A percentile compares a stretch with the other conserved stretches of the same genome.
Conservation (phyloP, 345 rosid genomes). For the Arabidopsis arenosa region DNA sequence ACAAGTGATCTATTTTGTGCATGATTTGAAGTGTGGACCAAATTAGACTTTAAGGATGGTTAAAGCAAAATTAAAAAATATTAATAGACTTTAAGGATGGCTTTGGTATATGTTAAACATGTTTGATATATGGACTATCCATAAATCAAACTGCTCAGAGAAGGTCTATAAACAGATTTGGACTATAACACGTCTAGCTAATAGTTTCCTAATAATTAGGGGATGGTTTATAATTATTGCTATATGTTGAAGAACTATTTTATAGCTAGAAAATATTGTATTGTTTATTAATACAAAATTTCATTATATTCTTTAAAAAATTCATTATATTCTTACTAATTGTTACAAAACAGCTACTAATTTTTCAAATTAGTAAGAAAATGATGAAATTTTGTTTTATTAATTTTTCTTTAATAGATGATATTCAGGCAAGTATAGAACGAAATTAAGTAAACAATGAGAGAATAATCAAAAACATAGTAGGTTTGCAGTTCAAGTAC, state of each 20-base stretch:
- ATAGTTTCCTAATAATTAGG: too few relatives aligned
- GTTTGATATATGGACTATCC: constrained; percentile 4
- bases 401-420: neutral
- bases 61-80: too few relatives aligned
- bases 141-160: neutral
- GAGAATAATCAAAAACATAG: constrained; percentile 21
- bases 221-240: too few relatives aligned
- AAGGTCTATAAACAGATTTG: too few relatives aligned
- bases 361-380: neutral
- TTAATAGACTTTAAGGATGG: too few relatives aligned
- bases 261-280: too few relatives aligned
- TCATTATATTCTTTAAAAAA: too few relatives aligned
- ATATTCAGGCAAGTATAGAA: neutral
- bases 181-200: too few relatives aligned
- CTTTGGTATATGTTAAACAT: neutral
- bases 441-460: neutral
- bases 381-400: neutral
- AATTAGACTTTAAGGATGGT: constrained; percentile 1
- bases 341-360: neutral
- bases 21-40: neutral
- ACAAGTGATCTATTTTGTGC: neutral
- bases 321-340: too few relatives aligned
- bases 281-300: too few relatives aligned
- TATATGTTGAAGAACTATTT: too few relatives aligned
- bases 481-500: constrained; percentile 19